Conservation (phyloP, 495 filamentous ascomycete species). For the Ramalina peruviana region DNA sequence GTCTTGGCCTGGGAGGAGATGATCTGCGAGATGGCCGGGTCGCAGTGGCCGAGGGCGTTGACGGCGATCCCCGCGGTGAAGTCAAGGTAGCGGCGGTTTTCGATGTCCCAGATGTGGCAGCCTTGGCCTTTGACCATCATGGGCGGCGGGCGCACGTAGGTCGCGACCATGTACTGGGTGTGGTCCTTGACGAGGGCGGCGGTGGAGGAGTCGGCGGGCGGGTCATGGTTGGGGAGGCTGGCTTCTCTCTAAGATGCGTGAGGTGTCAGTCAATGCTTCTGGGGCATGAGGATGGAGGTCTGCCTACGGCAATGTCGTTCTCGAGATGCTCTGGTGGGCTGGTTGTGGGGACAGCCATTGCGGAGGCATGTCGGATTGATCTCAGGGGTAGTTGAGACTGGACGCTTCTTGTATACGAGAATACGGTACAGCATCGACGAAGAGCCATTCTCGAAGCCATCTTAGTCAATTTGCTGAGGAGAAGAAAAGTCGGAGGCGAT, state of each 20-base stretch:
- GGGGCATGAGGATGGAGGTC: too few relatives aligned
- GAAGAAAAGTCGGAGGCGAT: background rate
- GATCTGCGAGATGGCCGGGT: conserved; percentile 54
- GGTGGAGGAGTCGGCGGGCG: conserved; percentile 59
- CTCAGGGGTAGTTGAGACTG: background rate
- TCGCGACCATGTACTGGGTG: conserved; percentile 80
- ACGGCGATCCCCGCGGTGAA: conserved; percentile 95
- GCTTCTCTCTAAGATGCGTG: conserved; percentile 41
- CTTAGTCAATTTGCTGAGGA: background rate
- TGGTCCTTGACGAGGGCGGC: conserved; percentile 58
- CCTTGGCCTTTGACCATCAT: conserved; percentile 81
- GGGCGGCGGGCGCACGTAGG: conserved; percentile 80
- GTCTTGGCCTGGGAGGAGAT: conserved; percentile 65
- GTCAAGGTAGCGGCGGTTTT: conserved; percentile 80
- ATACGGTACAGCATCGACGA: background rate
- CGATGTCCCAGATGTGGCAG: conserved; percentile 77
- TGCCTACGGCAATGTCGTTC: conserved; percentile 7
- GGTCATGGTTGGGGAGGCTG: conserved; percentile 61
- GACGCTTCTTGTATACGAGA: background rate
- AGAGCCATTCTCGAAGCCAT: background rate
- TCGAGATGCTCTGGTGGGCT: conserved; percentile 5
- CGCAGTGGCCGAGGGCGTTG: conserved; percentile 79
- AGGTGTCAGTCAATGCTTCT: background rate
- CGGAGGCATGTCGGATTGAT: conserved; percentile 12
- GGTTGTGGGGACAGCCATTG: conserved; percentile 16